Evolutionary conservation across 129 eudicot species (phyloP).

Genomic region (Smallanthus sonchifolius): DNA sequence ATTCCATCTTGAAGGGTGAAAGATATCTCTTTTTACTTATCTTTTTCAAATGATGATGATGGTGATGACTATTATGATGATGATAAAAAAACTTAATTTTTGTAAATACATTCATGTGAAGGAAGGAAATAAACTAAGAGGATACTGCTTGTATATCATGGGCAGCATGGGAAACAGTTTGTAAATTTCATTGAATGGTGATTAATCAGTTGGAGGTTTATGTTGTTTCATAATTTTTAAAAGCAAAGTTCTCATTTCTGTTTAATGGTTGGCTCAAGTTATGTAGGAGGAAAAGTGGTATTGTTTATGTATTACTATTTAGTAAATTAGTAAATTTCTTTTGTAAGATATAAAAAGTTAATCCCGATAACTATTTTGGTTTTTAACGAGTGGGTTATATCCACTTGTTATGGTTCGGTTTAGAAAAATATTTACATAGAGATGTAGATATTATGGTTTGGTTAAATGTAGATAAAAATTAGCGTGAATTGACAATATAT

Average conservation of each 20-base stretch:
- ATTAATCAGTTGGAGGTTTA: background rate
- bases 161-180: background rate
- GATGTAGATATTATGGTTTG: too few relatives aligned
- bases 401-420: too few relatives aligned
- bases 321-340: too few relatives aligned
- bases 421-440: too few relatives aligned
- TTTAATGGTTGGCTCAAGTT: too few relatives aligned
- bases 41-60: background rate
- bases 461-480: too few relatives aligned
- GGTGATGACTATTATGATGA: background rate
- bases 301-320: too few relatives aligned
- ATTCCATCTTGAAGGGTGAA: conserved; percentile 56
- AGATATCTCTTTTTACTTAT: background rate
- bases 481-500: too few relatives aligned
- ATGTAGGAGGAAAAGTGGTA: too few relatives aligned
- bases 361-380: too few relatives aligned
- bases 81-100: background rate
- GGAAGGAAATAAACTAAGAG: background rate
- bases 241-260: background rate
- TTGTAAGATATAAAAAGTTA: too few relatives aligned
- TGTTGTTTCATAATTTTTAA: background rate
- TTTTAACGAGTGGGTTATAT: too few relatives aligned
- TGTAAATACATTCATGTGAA: conserved; percentile 3
- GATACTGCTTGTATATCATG: background rate
- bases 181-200: background rate